These are phyloP conservation scores for Bryoglossum gracile DNA, from an alignment of 495 filamentous ascomycete species.

Conservation along the genomic window DNA sequence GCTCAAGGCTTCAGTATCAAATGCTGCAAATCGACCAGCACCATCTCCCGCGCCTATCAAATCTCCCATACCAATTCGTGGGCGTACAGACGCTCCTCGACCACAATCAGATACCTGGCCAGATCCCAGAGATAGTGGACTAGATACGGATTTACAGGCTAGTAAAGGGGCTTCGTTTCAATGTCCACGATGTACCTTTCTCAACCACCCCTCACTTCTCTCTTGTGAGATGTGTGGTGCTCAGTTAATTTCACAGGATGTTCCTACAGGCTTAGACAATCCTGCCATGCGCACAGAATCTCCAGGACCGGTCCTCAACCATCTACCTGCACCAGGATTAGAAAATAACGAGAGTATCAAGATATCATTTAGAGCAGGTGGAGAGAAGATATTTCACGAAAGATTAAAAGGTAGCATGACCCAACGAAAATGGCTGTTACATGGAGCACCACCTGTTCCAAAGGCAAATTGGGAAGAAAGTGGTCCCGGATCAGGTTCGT, in stretches of 20 bases:
- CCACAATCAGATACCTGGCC: constrained; percentile 20
- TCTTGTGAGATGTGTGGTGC: constrained; percentile 91
- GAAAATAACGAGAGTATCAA: constrained; percentile 74
- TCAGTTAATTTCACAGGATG: constrained; percentile 54
- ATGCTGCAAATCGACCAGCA: constrained; percentile 32
- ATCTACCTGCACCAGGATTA: constrained; percentile 31
- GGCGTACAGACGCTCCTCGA: constrained; percentile 7
- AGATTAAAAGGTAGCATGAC: constrained; percentile 78
- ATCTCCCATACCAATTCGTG: constrained; percentile 23
- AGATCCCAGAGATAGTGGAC: background rate
- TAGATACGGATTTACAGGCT: background rate
- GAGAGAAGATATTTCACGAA: constrained; percentile 85
- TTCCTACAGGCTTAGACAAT: constrained; percentile 35
- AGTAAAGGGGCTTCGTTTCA: constrained; percentile 39
- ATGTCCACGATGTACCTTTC: constrained; percentile 90
- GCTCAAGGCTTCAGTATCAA: constrained; percentile 75
- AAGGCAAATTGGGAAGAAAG: constrained; percentile 36
- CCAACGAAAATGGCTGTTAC: constrained; percentile 93
- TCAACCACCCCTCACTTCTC: constrained; percentile 80
- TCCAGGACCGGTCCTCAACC: constrained; percentile 61
- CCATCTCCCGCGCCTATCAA: constrained; percentile 1
- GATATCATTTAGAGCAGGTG: constrained; percentile 82
- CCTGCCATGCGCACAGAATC: constrained; percentile 54
- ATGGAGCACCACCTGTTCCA: constrained; percentile 86
- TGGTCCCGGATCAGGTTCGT: constrained; percentile 14